Evolutionary conservation across 345 rosid genomes (phyloP).

Genomic region (Cardamine occulta): DNA sequence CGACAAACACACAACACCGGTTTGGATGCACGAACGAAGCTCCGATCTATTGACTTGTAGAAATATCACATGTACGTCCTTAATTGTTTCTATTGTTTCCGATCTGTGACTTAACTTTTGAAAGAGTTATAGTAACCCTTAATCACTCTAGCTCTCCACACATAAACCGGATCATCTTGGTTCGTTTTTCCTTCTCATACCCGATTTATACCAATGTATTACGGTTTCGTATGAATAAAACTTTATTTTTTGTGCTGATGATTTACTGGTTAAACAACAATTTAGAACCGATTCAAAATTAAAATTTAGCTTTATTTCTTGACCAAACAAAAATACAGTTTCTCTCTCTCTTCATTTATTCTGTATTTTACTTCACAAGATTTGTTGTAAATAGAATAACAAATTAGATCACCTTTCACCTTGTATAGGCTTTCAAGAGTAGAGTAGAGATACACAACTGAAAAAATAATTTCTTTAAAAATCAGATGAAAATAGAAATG

Average conservation of each 20-base stretch:
- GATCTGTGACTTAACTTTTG: not conserved
- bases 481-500: not conserved
- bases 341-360: not conserved
- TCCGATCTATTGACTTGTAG: conserved; percentile 37
- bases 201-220: not conserved
- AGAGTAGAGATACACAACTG: conserved; percentile 8
- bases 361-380: not conserved
- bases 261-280: not conserved
- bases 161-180: conserved; percentile 20
- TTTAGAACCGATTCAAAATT: not conserved
- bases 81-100: not conserved
- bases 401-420: conserved; percentile 2
- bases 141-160: not conserved
- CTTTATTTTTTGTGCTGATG: not conserved
- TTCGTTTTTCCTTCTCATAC: not conserved
- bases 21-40: conserved; percentile 21
- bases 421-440: not conserved
- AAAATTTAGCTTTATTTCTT: not conserved
- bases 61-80: conserved; percentile 23
- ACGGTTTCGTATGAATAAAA: too few relatives aligned
- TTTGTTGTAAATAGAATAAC: not conserved
- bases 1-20: not conserved
- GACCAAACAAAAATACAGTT: not conserved
- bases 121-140: conserved; percentile 13
- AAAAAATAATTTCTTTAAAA: not conserved